Base-by-base conservation (phyloP, 352 stramenopile genomes). In the Globisporangium megalacanthum region DNA sequence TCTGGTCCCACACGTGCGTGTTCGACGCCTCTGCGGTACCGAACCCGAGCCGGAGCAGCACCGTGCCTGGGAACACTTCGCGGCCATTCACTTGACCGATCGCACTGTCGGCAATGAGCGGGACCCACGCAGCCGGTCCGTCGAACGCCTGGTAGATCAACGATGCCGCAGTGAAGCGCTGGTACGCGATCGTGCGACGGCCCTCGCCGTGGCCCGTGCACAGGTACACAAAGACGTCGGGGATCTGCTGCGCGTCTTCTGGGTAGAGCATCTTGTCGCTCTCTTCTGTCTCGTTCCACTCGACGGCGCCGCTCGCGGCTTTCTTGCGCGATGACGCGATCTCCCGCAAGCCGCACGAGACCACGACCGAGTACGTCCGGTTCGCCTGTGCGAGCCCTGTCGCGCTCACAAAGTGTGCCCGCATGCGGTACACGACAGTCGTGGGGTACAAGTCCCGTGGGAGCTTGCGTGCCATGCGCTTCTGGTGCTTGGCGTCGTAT, bases 151-250 rank as follows among this genome's bases (percentile, higher is more conserved):
- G 55, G 15, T 62, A 46, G n/a, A 89, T 66, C 25, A 96, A 60
- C 17, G 86, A 64, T 46, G 77, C 72, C 0, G 83, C 77, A 1
- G 42, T 62, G 65, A 95, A 86, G 3, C 88, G 77, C 50, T 78
- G 76, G 73, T 87, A 96, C 58, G 74, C 88, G n/a, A 96, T 75
- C 14, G 76, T 64, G 19, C 70, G 66, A 17, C 79, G 75, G 48
- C 85, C 76, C 22, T 83, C 71, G 56, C 70, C 75, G 15, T 85
- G 70, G 45, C 78, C 80, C 51, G 77, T 75, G 51, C 77, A 83
- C 58, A 96, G 60, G 54, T 89, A 92, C n/a, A 96, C 50, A 37
- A 95, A 88, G 11, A 95, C 64, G 48, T 95, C 85, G 1, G 87
- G 87, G 29, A 96, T 84, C 58, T 94, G 78, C 2, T 35, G 37